phyloP scores from a whole-genome alignment of 1,284 basidiomycete species.

The Kalmanozyma brasiliensis region DNA sequence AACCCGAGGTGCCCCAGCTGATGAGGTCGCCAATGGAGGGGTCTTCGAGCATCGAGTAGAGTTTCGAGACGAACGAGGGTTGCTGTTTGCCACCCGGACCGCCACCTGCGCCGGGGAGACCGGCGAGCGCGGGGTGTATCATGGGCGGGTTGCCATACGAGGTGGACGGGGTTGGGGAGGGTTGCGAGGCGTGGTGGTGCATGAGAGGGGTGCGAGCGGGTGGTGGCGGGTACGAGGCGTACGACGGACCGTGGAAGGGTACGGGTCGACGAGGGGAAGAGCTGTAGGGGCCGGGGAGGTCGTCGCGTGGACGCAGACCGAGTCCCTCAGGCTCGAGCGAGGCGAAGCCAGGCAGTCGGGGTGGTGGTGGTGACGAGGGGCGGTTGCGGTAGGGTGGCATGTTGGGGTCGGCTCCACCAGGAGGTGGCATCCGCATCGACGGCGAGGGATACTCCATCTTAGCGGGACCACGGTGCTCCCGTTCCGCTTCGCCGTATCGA shows the following conservation, averaged over 20 bases:
- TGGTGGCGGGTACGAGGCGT: conserved; percentile 24
- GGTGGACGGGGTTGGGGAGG: conserved; percentile 31
- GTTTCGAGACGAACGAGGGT: conserved; percentile 59
- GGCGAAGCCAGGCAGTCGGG: conserved; percentile 39
- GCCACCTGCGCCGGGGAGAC: conserved; percentile 53
- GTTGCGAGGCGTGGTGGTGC: conserved; percentile 36
- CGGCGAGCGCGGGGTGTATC: conserved; percentile 57
- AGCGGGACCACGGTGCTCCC: conserved; percentile 23
- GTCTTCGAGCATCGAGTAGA: conserved; percentile 65
- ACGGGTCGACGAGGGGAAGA: conserved; percentile 31
- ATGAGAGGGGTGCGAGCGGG: conserved; percentile 30
- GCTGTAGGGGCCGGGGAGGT: conserved; percentile 16
- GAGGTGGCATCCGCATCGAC: conserved; percentile 41
- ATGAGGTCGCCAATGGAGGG: conserved; percentile 56
- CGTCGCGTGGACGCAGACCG: conserved; percentile 27
- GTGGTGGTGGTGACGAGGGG: conserved; percentile 34
- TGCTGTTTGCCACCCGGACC: conserved; percentile 59
- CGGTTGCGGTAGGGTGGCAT: conserved; percentile 24
- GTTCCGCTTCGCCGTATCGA: conserved; percentile 20
- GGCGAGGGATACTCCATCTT: conserved; percentile 34
- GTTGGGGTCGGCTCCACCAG: conserved; percentile 11
- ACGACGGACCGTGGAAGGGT: conserved; percentile 28
- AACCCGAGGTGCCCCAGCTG: conserved; percentile 55
- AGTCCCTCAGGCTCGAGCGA: conserved; percentile 34
- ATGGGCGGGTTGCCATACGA: conserved; percentile 55